Evolutionary conservation across 1,139 yeast genomes (phyloP), one percentile per base, ranked within the genome.

Genomic region (Yamadazyma spencermartinsiae): DNA sequence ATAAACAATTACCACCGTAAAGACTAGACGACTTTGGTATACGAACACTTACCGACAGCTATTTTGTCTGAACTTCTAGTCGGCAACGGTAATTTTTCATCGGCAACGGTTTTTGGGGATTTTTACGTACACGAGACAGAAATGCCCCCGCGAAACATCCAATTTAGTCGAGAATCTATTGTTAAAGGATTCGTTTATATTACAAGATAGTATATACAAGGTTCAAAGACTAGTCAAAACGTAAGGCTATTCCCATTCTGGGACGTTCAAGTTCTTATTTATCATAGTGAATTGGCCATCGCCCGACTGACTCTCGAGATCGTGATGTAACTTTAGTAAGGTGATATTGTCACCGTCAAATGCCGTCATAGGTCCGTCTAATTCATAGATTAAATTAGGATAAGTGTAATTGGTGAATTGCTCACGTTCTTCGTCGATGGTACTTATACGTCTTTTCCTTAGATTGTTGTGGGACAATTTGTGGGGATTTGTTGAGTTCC

Each of bases 351-450:
- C 79, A 0, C 81, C 81, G 18, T 71, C 72, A 47, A 78, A 78
- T 9, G 81, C 82, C 12, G 76, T 61, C 75, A 81, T 72, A 6
- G 82, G 80, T 0, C 82, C 83, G 45, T 76, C 66, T 39, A 76
- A 55, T 6, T 74, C 71, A 42, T 75, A 77, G 2, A 56, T 55
- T 33, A 78, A 53, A 38, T 61, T 61, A 0, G 84, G 84, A 48
- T 76, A 72, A 0, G 74, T 68, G 48, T 77, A 78, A 43, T 70
- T 76, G 14, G 74, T 68, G 38, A 57, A 67, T 43, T 67, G 66
- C 48, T 77, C 82, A 45, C 82, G 54, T 46, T 77, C 78, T 49
- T 78, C 83, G 50, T 78, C 82, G 26, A 78, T 65, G 0, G 83
- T 78, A 23, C 73, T 67, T 16, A 65, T 52, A 37, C 74, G 54